Conservation (phyloP, 345 rosid species). For the thale cress (Arabidopsis thaliana) region DNA sequence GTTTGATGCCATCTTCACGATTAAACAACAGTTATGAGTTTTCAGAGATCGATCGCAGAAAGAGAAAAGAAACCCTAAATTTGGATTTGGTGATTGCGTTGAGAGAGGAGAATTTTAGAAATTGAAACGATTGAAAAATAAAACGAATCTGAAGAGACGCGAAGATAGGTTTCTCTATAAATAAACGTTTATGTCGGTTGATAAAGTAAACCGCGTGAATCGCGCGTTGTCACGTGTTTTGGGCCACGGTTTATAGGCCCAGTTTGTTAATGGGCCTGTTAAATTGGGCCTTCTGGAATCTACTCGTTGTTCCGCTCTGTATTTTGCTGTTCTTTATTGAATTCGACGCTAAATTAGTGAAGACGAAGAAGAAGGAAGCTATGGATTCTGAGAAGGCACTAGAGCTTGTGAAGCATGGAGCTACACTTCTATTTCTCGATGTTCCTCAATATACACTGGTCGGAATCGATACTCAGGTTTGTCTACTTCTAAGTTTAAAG, state of each 20-base stretch:
- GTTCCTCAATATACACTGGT: slow-evolving; percentile 81
- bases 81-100: slow-evolving; percentile 17
- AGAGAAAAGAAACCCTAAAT: neutral
- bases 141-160: neutral
- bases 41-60: neutral
- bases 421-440: slow-evolving; percentile 80
- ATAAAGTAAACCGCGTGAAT: slow-evolving; percentile 33
- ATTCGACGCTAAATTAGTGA: neutral
- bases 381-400: slow-evolving; percentile 84
- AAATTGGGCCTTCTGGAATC: slow-evolving; percentile 18
- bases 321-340: no score
- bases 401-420: slow-evolving; percentile 79
- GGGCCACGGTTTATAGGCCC: neutral
- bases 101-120: neutral
- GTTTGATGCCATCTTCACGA: slow-evolving; percentile 31
- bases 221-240: slow-evolving; percentile 1
- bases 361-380: neutral
- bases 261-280: neutral
- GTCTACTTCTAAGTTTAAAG: neutral
- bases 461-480: slow-evolving; percentile 87
- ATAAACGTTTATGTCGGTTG: slow-evolving; percentile 22
- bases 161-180: neutral
- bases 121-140: neutral
- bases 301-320: slow-evolving; percentile 11
- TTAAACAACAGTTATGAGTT: neutral